Base-by-base conservation (phyloP, 2,329 filamentous ascomycete species). In the Amylocarpus encephaloides region DNA sequence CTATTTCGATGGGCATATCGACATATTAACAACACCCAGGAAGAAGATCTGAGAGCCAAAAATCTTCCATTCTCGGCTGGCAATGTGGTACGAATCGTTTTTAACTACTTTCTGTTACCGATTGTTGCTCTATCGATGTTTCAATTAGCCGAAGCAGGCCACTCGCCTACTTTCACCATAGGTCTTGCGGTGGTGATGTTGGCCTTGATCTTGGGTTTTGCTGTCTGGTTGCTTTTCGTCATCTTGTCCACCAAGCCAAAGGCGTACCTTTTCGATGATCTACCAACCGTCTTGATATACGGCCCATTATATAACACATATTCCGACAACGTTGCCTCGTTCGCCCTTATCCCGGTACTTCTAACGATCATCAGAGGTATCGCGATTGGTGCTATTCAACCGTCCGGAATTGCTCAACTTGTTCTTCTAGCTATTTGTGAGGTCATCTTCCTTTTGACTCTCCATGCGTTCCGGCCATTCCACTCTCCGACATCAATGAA, bases 251-350 rank as follows among this genome's bases (percentile, higher is more conserved):
- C 88, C 1, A 83, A 86, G 56, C 91, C 91, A 5, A 84, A 90
- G 53, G 86, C 89, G 1, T 86, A 89, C 58, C 76, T 98, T 9
- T 98, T 96, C 66, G 93, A 98, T 68, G 90, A 97, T 63, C 75
- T 98, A 43, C 83, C 89, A 6, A 96, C 89, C 0, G 83, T 97
- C 7, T 75, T 98, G 2, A 77, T 89, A 1, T 97, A 95, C 61
- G 93, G 93, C 0, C 89, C 93, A 5, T 74, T 98, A 6, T 98
- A 98, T 70, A 98, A 98, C 70, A 98, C 93, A 0, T 97, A 95
- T 67, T 93, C 88, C 19, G 93, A 98, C 66, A 87, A 92, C 66
- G 89, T 90, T 0, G 88, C 92, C 6, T 83, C 88, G 0, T 98
- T 95, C 67, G 90, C 92, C 6, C 76, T 95, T 38, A 83, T 96